Evolutionary conservation across 805 yeast species (phyloP).

Genomic region (Maudiozyma turicensis): DNA sequence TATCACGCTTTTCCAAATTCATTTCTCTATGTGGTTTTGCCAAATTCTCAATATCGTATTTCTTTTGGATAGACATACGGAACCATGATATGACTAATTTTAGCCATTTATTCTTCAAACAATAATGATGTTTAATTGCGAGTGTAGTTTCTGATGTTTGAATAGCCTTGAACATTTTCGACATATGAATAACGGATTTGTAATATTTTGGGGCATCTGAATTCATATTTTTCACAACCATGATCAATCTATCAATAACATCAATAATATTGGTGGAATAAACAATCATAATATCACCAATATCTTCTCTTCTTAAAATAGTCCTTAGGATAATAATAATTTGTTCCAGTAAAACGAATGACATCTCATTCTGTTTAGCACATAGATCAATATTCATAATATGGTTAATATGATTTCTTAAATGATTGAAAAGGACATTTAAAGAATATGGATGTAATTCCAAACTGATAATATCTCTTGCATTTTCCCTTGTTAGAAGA

Average conservation of each 20-base stretch:
- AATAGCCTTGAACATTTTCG: constrained; percentile 27
- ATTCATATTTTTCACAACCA: constrained; percentile 19
- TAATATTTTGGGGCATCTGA: constrained; percentile 19
- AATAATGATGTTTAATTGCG: constrained; percentile 35
- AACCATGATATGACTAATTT: constrained; percentile 44
- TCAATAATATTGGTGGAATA: constrained; percentile 29
- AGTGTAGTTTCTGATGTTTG: constrained; percentile 21
- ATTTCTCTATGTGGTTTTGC: constrained; percentile 29
- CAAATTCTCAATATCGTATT: constrained; percentile 26
- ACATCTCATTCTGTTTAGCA: constrained; percentile 14
- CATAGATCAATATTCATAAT: constrained; percentile 21
- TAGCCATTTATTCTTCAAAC: constrained; percentile 39
- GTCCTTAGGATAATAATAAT: constrained; percentile 37
- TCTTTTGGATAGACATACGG: constrained; percentile 39
- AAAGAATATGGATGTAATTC: constrained; percentile 55
- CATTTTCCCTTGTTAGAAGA: constrained; percentile 53
- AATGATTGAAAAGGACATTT: constrained; percentile 37
- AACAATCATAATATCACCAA: constrained; percentile 24
- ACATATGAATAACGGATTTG: constrained; percentile 27
- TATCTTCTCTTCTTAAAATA: constrained; percentile 29
- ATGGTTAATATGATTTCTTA: constrained; percentile 32
- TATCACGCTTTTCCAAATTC: constrained; percentile 32
- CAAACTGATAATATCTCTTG: constrained; percentile 59
- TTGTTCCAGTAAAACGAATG: constrained; percentile 39
- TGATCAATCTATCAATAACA: constrained; percentile 27